Conservation (phyloP, 2,329 filamentous ascomycete genomes). For the Aspergillus sp. region DNA sequence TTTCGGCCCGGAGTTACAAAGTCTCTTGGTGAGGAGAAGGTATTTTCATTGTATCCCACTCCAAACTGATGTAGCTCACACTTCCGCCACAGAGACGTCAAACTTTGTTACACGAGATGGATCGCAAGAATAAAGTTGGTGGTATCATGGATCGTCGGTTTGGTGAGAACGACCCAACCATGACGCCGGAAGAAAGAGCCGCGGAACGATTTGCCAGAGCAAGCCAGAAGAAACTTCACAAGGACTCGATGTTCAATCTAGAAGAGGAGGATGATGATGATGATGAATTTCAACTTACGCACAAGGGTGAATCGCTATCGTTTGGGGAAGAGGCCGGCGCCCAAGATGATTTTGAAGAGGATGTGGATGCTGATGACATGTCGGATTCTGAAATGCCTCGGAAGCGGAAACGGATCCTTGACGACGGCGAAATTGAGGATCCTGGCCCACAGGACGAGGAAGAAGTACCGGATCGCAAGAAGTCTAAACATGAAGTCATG, state of each 20-base stretch:
- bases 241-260: slow-evolving; percentile 80
- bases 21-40: slow-evolving; percentile 80
- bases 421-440: slow-evolving; percentile 45
- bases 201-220: slow-evolving; percentile 87
- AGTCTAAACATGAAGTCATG: slow-evolving; percentile 96
- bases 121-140: slow-evolving; percentile 83
- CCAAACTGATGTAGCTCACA: slow-evolving; percentile 11
- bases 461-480: slow-evolving; percentile 76
- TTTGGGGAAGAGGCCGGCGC: slow-evolving; percentile 54
- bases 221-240: slow-evolving; percentile 76
- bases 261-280: slow-evolving; percentile 89
- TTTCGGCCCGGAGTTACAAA: slow-evolving; percentile 82
- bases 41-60: slow-evolving; percentile 40
- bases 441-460: slow-evolving; percentile 46
- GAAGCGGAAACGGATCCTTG: slow-evolving; percentile 51
- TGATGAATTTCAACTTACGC: slow-evolving; percentile 71
- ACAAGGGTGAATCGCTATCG: slow-evolving; percentile 73
- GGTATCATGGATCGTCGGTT: slow-evolving; percentile 91
- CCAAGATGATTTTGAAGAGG: slow-evolving; percentile 78
- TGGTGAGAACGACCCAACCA: slow-evolving; percentile 89
- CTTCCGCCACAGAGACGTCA: slow-evolving; percentile 61
- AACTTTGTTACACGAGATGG: slow-evolving; percentile 86
- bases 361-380: slow-evolving; percentile 62
- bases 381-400: slow-evolving; percentile 54
- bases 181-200: slow-evolving; percentile 91